Base-by-base conservation (phyloP, 768 basidiomycete species). In the Lepiota brunneoincarnata region DNA sequence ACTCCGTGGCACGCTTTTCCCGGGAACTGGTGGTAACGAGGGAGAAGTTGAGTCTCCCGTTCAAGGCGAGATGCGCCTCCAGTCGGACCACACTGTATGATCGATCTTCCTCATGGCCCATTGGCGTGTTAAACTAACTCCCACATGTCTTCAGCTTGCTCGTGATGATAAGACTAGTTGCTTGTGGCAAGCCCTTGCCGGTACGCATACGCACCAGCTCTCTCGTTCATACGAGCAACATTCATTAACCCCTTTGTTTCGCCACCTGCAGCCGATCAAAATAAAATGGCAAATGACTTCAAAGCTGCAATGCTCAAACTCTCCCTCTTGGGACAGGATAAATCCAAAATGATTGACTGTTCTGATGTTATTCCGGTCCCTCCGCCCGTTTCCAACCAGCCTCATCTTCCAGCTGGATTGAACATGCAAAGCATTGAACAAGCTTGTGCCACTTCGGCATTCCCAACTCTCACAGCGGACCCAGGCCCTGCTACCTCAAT, bases 111-210 rank as follows among this genome's bases (percentile, higher is more conserved):
- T 24, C 39, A 26, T 40, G n/a, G 37, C 26, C 34, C 28, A 4
- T 51, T 24, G 12, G 35, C 36, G 37, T n/a, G 17, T 9, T 18
- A 7, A 14, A 44, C 49, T 44, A 37, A 44, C 14, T 20, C 34
- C 15, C 18, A 34, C 9, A 20, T 49, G 4, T 18, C 35, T 14
- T 40, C n/a, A 66, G 67, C 57, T 72, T 49, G 70, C 69, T 21
- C 57, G 67, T 54, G 75, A 79, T 63, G 56, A 69, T 3, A 65
- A 74, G 39, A 81, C 79, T 18, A 70, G 75, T 12, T 80, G 79
- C 66, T 59, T 60, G 39, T 80, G 78, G 78, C 79, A 80, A 62
- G 66, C 67, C 1, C 69, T 74, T 55, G 73, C 71, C 26, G 67
- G 70, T 73, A 36, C 59, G 69, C 62, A 42, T 43, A 17, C 4